Percentiles rank a stretch among this genome's conserved stretches.
Conservation (phyloP, 2,329 filamentous ascomycete species). For the Trichoderma semiorbis region DNA sequence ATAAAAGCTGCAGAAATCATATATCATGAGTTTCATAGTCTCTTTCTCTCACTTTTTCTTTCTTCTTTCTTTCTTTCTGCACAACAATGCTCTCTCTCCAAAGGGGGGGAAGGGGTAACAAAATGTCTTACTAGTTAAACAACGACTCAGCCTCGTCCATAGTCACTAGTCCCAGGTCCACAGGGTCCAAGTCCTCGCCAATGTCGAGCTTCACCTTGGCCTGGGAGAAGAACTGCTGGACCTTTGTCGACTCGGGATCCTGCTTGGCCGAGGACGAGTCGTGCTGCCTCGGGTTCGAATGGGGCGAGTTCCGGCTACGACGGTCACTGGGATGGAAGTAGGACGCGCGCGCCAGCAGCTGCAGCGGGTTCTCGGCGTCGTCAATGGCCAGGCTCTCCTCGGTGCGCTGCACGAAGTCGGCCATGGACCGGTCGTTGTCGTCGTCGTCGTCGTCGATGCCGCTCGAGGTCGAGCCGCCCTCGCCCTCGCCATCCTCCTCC, state of each 20-base stretch:
- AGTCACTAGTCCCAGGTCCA: slow-evolving; percentile 67
- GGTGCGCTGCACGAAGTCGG: slow-evolving; percentile 28
- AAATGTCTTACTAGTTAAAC: slow-evolving; percentile 10
- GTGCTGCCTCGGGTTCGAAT: slow-evolving; percentile 20
- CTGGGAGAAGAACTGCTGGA: slow-evolving; percentile 65
- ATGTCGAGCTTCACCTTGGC: slow-evolving; percentile 61
- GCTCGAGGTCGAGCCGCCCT: slow-evolving; percentile 32
- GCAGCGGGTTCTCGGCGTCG: slow-evolving; percentile 71
- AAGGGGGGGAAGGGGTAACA: neutral
- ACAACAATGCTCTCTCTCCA: neutral
- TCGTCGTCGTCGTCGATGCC: slow-evolving; percentile 33
- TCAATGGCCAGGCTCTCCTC: slow-evolving; percentile 60
- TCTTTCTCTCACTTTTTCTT: neutral
- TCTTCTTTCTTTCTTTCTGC: neutral
- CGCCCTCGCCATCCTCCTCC: slow-evolving; percentile 28
- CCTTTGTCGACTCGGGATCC: slow-evolving; percentile 34
- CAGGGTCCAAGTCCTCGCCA: slow-evolving; percentile 62
- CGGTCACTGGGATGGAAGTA: slow-evolving; percentile 54
- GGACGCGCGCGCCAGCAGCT: slow-evolving; percentile 69
- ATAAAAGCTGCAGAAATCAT: slow-evolving; percentile 53
- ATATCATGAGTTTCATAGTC: neutral
- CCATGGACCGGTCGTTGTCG: slow-evolving; percentile 28
- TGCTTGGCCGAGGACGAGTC: neutral
- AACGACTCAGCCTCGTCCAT: slow-evolving; percentile 53
- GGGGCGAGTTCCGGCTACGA: slow-evolving; percentile 28